These are phyloP conservation scores for Leishmania tarentolae DNA, from an alignment of 208 protist species.

Conservation along the genomic window DNA sequence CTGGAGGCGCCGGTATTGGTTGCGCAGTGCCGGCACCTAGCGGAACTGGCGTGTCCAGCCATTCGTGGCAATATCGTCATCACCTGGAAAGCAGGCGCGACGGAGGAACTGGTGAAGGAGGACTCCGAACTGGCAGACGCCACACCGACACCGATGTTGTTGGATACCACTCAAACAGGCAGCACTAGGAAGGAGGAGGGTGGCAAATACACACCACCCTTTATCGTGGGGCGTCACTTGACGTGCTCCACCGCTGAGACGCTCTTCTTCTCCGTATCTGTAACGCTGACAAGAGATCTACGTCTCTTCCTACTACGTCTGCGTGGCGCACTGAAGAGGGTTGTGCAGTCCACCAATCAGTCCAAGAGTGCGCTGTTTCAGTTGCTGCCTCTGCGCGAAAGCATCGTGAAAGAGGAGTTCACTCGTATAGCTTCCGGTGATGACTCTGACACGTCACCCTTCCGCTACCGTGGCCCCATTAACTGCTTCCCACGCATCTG, in stretches of 20 bases:
- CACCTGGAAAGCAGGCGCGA: constrained; percentile 32
- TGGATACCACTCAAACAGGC: neutral
- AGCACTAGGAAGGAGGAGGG: neutral
- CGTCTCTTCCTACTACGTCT: constrained; percentile 53
- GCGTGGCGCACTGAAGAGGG: constrained; percentile 42
- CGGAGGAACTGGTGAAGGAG: constrained; percentile 31
- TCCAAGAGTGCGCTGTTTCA: constrained; percentile 36
- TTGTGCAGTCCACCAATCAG: constrained; percentile 41
- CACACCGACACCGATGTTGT: neutral
- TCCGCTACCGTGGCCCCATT: constrained; percentile 73
- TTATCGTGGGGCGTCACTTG: constrained; percentile 58
- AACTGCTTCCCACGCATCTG: constrained; percentile 71
- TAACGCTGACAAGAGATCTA: constrained; percentile 57
- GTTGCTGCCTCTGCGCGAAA: constrained; percentile 54
- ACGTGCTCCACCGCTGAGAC: constrained; percentile 70
- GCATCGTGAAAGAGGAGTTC: constrained; percentile 70
- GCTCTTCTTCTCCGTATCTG: constrained; percentile 55
- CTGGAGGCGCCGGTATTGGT: constrained; percentile 33
- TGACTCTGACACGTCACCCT: constrained; percentile 28
- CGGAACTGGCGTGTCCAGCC: constrained; percentile 30
- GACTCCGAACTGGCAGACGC: constrained; percentile 21
- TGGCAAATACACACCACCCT: neutral
- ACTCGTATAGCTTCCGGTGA: constrained; percentile 36
- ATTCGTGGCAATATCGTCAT: constrained; percentile 43
- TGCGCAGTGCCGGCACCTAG: constrained; percentile 43